These are phyloP conservation scores for Corrigiola litoralis DNA, from an alignment of 179 eudicot species.

Conservation along the genomic window DNA sequence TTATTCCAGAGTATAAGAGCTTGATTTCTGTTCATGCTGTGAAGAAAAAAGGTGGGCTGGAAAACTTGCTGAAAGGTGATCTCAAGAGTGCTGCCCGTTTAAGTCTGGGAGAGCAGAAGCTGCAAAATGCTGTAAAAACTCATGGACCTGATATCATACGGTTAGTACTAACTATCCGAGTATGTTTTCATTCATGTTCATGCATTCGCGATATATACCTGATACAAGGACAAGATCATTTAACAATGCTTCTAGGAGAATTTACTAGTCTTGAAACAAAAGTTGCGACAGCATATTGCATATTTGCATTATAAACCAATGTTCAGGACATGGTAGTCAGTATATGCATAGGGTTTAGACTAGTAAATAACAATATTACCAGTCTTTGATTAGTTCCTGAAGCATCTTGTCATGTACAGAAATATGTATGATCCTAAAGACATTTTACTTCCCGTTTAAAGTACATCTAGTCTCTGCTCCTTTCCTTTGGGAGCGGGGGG, in stretches of 20 bases:
- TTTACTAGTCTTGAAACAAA: too few relatives aligned
- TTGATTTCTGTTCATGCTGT: constrained; percentile 57
- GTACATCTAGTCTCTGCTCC: neutral
- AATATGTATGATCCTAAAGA: too few relatives aligned
- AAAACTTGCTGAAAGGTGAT: constrained; percentile 30
- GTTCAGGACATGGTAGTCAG: neutral
- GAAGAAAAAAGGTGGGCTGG: constrained; percentile 40
- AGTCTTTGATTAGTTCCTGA: too few relatives aligned
- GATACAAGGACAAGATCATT: too few relatives aligned
- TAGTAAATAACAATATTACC: too few relatives aligned
- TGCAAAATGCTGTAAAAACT: constrained; percentile 35
- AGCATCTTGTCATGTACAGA: too few relatives aligned
- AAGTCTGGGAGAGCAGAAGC: constrained; percentile 52
- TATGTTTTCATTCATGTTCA: neutral
- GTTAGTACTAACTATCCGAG: constrained; percentile 20
- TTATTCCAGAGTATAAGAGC: constrained; percentile 34
- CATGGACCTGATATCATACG: constrained; percentile 45
- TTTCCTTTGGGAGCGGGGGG: too few relatives aligned
- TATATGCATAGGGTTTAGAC: too few relatives aligned
- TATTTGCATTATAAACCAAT: neutral
- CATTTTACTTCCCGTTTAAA: too few relatives aligned
- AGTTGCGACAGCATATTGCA: too few relatives aligned
- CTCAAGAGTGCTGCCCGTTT: constrained; percentile 38
- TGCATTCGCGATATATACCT: neutral
- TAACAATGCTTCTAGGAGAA: too few relatives aligned